These are phyloP conservation scores for Apostasia shenzhenica DNA, from an alignment of 106 monocot species.

Conservation along the genomic window DNA sequence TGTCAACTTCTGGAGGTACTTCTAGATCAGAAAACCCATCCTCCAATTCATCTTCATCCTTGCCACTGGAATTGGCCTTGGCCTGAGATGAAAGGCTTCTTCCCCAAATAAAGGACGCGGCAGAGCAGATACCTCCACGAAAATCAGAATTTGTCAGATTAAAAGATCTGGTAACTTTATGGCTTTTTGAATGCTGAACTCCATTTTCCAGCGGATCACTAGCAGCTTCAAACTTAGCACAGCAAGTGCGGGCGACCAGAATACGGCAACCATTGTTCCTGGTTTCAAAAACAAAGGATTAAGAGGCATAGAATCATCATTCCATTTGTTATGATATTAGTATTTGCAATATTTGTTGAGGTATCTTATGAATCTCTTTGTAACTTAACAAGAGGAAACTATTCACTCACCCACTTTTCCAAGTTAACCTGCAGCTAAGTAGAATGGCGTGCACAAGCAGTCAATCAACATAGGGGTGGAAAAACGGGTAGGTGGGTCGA, in stretches of 20 bases:
- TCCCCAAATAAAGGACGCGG: slow-evolving; percentile 8
- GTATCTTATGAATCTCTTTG: no score
- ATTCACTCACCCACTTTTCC: no score
- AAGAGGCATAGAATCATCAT: no score
- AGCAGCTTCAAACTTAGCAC: slow-evolving; percentile 7
- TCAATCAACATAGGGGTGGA: no score
- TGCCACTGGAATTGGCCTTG: slow-evolving; percentile 23
- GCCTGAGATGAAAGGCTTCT: slow-evolving; percentile 52
- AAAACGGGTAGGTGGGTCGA: no score
- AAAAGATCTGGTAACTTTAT: not conserved
- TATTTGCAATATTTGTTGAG: no score
- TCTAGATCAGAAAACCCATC: slow-evolving; percentile 71
- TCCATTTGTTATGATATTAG: no score
- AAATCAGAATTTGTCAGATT: slow-evolving; percentile 3
- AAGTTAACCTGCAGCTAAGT: no score
- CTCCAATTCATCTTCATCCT: slow-evolving; percentile 24
- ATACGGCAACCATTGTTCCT: slow-evolving; percentile 21
- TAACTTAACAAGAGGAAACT: no score
- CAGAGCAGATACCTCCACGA: not conserved
- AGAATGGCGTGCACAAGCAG: no score
- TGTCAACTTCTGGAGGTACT: slow-evolving; percentile 15
- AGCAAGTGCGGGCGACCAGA: slow-evolving; percentile 9
- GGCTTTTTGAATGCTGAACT: slow-evolving; percentile 1
- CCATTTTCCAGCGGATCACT: slow-evolving; percentile 3
- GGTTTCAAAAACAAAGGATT: not conserved